A percentile compares a stretch with the other conserved stretches of the same genome.
Evolutionary conservation across 495 filamentous ascomycete genomes (phyloP).

Genomic region (Glonium stellatum): DNA sequence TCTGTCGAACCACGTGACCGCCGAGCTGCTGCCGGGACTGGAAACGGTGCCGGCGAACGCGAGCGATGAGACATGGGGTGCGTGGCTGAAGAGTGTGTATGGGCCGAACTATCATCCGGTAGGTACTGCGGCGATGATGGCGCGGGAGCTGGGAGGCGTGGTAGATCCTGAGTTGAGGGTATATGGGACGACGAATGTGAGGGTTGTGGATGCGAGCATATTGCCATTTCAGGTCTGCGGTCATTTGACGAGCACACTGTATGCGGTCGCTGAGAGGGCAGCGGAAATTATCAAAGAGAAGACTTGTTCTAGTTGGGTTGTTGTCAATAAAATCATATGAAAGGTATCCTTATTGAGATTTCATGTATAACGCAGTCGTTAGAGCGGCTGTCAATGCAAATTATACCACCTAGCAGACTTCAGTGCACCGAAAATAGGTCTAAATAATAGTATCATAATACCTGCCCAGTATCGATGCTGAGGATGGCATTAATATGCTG

Average conservation of each 20-base stretch:
- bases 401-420: no score
- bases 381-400: no score
- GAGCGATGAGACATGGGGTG: constrained; percentile 2
- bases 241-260: constrained; percentile 15
- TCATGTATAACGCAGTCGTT: no score
- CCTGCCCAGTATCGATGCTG: no score
- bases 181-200: constrained; percentile 15
- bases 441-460: no score
- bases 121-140: constrained; percentile 13
- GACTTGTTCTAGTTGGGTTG: background rate
- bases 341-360: no score
- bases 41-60: constrained; percentile 8
- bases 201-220: constrained; percentile 21
- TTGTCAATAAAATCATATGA: background rate
- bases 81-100: constrained; percentile 6
- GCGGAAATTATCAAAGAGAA: constrained; percentile 6
- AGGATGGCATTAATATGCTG: no score
- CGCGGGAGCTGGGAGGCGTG: constrained; percentile 16
- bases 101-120: constrained; percentile 17
- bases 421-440: no score
- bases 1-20: constrained; percentile 2
- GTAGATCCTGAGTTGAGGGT: constrained; percentile 14
- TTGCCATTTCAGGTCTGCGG: constrained; percentile 12
- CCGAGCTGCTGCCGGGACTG: constrained; percentile 3
- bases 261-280: constrained; percentile 15